Evolutionary conservation across 495 filamentous ascomycete genomes (phyloP), one percentile per base, ranked within the genome.

Genomic region (Penicillium simplicissimum): DNA sequence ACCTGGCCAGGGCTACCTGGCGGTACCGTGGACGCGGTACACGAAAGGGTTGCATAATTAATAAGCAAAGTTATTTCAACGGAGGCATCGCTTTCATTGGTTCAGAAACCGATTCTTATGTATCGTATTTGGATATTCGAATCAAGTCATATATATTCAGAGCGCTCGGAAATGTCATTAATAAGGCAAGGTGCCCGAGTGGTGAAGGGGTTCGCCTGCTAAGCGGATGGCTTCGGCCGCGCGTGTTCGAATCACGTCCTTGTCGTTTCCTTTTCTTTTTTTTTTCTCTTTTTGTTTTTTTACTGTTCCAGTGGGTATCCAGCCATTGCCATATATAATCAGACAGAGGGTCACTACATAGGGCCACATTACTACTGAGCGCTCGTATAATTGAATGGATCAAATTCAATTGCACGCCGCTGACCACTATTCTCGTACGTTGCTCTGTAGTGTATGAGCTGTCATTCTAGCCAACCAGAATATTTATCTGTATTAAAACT

Each of bases 151-250:
- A 0, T 31, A 31, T 42, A 42, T 19, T 13, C 15, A 14, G 15
- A 17, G 9, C 5, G 17, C 8, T 17, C n/a, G 38, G 6, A 4
- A 19, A 17, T 5, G 6, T 10, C 3, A 6, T 17, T 8, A 35
- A 33, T 10, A 53, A 11, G 51, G 10, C 51, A 53, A 53, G 31
- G 51, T 53, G 51, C 51, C 51, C 51, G 51, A 53, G 51, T 53
- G 51, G 51, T 53, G 4, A 53, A 53, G 51, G 51, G 51, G 51
- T 53, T 53, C 51, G 51, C 51, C 51, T 53, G 51, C 51, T 53
- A 53, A 53, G 51, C 51, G 51, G 51, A 53, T 53, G 51, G 51
- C 51, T 53, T 53, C 51, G 51, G 51, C 10, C 51, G 51, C 51
- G 51, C 51, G 51, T 36, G 51, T 53, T 53, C 51, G 51, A 53